Percentiles rank a stretch among this genome's conserved stretches.
Evolutionary conservation across 257 asterid species (phyloP).

Genomic region (Coffea eugenioides): DNA sequence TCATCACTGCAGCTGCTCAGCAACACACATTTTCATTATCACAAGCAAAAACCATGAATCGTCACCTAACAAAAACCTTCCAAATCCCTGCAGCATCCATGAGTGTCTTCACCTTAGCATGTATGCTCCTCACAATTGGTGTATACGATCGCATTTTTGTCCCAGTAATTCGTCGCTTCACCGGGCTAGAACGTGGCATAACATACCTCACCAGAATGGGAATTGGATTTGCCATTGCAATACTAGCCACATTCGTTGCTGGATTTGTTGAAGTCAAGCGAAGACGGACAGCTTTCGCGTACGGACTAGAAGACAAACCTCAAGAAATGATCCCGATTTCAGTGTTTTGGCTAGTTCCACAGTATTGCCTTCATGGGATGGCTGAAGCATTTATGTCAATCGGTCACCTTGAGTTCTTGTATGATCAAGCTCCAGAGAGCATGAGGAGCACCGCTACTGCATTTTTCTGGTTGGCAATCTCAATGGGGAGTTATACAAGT

Average conservation of each 20-base stretch:
- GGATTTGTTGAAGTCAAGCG: constrained; percentile 65
- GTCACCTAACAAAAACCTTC: constrained; percentile 54
- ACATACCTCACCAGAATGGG: constrained; percentile 75
- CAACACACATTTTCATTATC: constrained; percentile 76
- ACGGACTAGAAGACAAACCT: constrained; percentile 47
- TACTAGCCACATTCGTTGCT: constrained; percentile 64
- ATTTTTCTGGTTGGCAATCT: constrained; percentile 67
- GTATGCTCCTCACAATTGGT: constrained; percentile 63
- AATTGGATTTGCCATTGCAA: constrained; percentile 53
- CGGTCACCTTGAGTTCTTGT: constrained; percentile 81
- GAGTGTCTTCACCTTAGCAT: constrained; percentile 59
- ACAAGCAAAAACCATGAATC: constrained; percentile 82
- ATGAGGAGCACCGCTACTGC: constrained; percentile 84
- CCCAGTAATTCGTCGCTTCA: constrained; percentile 53
- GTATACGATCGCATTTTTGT: constrained; percentile 68
- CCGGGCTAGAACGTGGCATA: constrained; percentile 75
- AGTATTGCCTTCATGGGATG: constrained; percentile 66
- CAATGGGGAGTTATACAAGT: constrained; percentile 71
- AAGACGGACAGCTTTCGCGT: constrained; percentile 40
- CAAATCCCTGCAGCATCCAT: constrained; percentile 80
- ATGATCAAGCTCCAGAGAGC: constrained; percentile 88
- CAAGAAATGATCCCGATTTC: constrained; percentile 53
- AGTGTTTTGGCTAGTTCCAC: constrained; percentile 70
- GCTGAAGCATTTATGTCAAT: constrained; percentile 90
- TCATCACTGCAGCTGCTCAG: constrained; percentile 76